These are phyloP conservation scores for Termitomyces sp. DNA, from an alignment of 768 basidiomycete species.

Conservation along the genomic window DNA sequence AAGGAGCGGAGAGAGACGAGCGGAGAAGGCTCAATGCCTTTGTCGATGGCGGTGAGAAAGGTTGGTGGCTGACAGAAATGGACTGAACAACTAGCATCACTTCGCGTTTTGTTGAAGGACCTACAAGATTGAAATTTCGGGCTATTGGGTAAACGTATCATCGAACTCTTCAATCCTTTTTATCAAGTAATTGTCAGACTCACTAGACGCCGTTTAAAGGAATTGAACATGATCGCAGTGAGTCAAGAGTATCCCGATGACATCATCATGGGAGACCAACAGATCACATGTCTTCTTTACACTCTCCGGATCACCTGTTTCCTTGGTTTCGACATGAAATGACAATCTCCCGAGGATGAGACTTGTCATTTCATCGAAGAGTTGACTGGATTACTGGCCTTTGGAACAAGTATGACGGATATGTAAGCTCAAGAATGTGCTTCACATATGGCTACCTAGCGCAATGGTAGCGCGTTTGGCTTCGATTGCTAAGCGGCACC, in stretches of 20 bases:
- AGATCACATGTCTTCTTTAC: too few relatives aligned
- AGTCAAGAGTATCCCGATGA: background rate
- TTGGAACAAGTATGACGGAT: too few relatives aligned
- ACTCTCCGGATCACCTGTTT: too few relatives aligned
- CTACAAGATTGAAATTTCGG: conserved; percentile 66
- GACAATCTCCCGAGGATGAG: too few relatives aligned
- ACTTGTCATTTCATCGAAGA: too few relatives aligned
- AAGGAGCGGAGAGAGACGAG: conserved; percentile 52
- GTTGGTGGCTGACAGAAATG: conserved; percentile 48
- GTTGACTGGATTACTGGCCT: too few relatives aligned
- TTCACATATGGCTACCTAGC: conserved; percentile 78
- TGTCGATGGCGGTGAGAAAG: conserved; percentile 58
- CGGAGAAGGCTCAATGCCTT: conserved; percentile 58
- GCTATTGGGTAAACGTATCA: conserved; percentile 23
- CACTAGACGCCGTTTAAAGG: conserved; percentile 31
- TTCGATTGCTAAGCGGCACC: conserved; percentile 76
- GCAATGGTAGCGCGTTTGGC: conserved; percentile 96
- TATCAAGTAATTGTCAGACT: conserved; percentile 4
- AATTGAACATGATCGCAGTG: conserved; percentile 26
- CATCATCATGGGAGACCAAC: too few relatives aligned
- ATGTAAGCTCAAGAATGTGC: too few relatives aligned
- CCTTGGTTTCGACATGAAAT: too few relatives aligned
- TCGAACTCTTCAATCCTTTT: background rate
- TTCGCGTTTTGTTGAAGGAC: conserved; percentile 16
- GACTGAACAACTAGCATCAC: background rate